Evolutionary conservation across 495 filamentous ascomycete genomes (phyloP), one percentile per base, ranked within the genome.

Genomic region (Penicillium antarcticum): DNA sequence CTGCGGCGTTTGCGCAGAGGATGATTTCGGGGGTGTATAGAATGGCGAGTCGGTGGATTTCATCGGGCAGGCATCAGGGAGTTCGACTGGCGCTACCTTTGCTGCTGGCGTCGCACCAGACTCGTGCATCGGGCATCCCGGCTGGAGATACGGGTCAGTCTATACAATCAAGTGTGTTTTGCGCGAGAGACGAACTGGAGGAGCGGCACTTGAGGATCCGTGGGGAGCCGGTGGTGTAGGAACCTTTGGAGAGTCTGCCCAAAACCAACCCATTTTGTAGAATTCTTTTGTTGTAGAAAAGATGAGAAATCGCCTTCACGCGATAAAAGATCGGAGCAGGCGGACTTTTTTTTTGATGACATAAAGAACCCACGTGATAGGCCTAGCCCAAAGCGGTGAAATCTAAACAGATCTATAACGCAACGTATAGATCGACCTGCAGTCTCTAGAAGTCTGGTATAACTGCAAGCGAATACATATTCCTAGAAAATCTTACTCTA

Each of bases 231-330:
- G 71, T 38, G 75, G 70, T 53, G 69, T 53, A 17, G 80, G 63
- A 39, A 61, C 45, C 24, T 68, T 74, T 48, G 66, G 68, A 40
- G 81, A 65, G 56, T 98, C 91, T 70, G 91, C 88, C 94, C 94
- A 98, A 60, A 98, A 98, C 95, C 95, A 98, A 55, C 94, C 94
- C 94, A 98, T 97, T 39, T 54, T 65, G 45, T 52, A 42, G 34
- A 49, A 8, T 2, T 29, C 6, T 29, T 7, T 7, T 29, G 26
- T 29, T 29, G 26, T 7, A 29, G 2, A 29, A 1, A 29, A 29
- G 26, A 29, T 29, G 26, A 29, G 21, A 55, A 55, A 47, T 42
- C 36, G 42, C 47, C 42, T 40, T 23, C 17, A 31, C 40, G 43
- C 55, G 51, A 64, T 50, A 57, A 60, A 59, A 58, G 58, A 58